Percentiles rank a stretch among this genome's conserved stretches.
phyloP scores from a whole-genome alignment of 2,329 filamentous ascomycete genomes.

The Diplodia mutila region DNA sequence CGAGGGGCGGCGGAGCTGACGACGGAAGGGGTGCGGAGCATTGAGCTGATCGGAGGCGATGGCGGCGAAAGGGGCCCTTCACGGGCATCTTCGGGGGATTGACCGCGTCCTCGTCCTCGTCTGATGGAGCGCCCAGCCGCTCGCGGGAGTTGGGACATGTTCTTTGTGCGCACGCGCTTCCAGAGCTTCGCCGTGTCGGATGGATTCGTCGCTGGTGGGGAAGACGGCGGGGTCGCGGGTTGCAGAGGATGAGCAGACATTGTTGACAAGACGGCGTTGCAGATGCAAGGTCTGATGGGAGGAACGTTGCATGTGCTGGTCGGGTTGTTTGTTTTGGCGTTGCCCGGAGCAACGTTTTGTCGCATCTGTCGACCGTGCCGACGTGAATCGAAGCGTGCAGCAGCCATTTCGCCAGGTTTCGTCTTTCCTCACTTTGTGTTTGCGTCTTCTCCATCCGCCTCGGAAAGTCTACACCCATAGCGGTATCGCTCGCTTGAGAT shows the following conservation, averaged over 20 bases:
- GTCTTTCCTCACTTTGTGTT: too few relatives aligned
- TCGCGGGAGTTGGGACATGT: background rate
- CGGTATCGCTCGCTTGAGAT: too few relatives aligned
- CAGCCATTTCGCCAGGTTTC: too few relatives aligned
- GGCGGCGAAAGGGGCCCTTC: background rate
- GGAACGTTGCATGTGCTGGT: background rate
- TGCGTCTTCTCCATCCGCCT: too few relatives aligned
- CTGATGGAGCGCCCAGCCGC: background rate
- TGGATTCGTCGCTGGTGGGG: constrained; percentile 1
- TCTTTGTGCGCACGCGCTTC: background rate
- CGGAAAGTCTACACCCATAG: too few relatives aligned
- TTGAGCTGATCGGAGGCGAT: background rate
- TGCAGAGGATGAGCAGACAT: too few relatives aligned
- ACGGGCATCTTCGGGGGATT: background rate
- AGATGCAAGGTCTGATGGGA: background rate
- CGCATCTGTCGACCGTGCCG: too few relatives aligned
- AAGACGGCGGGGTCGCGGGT: background rate
- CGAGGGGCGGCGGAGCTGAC: background rate
- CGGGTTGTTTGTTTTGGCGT: background rate
- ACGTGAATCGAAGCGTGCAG: too few relatives aligned
- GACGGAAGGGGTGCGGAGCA: background rate
- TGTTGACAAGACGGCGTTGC: background rate
- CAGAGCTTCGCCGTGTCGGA: background rate
- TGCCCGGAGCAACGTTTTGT: background rate
- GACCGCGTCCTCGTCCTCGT: background rate